phyloP scores from a whole-genome alignment of 805 yeast species.

The Nakazawaea wickerhamii region DNA sequence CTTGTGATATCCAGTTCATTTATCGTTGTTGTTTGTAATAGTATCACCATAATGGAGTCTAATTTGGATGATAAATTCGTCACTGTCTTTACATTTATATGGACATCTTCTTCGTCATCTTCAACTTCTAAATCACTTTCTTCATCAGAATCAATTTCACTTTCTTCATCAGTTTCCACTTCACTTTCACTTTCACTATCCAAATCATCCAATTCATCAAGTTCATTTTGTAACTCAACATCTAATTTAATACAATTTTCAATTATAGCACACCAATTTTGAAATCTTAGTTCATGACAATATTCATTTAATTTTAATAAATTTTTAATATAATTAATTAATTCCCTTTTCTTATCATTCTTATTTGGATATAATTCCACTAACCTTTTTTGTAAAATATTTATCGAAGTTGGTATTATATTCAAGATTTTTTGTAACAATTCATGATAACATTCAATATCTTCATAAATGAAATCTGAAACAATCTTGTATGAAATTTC shows the following conservation, averaged over 20 bases:
- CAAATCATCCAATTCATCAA: constrained; percentile 80
- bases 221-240: constrained; percentile 84
- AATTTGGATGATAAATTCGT: constrained; percentile 59
- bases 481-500: constrained; percentile 74
- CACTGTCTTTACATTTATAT: constrained; percentile 41
- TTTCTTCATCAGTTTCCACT: constrained; percentile 25
- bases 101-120: constrained; percentile 26
- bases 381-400: constrained; percentile 53
- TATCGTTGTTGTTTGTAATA: constrained; percentile 52
- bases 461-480: constrained; percentile 42
- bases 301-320: constrained; percentile 55
- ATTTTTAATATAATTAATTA: constrained; percentile 63
- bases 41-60: constrained; percentile 58
- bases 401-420: constrained; percentile 77
- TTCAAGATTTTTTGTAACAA: constrained; percentile 58
- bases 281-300: constrained; percentile 68
- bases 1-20: constrained; percentile 44
- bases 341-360: constrained; percentile 46
- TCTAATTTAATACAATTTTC: constrained; percentile 83
- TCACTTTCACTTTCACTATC: constrained; percentile 42
- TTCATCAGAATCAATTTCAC: constrained; percentile 18
- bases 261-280: constrained; percentile 73
- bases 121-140: constrained; percentile 22
- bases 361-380: constrained; percentile 75
- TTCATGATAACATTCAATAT: constrained; percentile 49